A percentile compares a stretch with the other conserved stretches of the same genome.
Evolutionary conservation across 768 basidiomycete species (phyloP).

Genomic region (Podaxis mareebaensis): DNA sequence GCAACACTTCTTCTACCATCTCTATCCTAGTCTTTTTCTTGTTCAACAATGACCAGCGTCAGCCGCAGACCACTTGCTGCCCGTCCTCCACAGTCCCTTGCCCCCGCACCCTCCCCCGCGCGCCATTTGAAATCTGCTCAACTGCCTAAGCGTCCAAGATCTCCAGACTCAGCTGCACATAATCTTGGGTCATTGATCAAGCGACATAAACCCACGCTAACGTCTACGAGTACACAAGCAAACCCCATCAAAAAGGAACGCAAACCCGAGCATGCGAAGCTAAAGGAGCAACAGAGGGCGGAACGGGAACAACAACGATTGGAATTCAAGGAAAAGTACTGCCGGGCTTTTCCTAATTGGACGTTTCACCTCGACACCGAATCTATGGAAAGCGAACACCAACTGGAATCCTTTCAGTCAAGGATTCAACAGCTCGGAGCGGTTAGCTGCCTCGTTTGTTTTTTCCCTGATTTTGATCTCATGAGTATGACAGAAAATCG

Average conservation of each 20-base stretch:
- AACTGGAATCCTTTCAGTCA: constrained; percentile 46
- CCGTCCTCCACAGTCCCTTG: constrained; percentile 32
- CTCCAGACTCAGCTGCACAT: constrained; percentile 5
- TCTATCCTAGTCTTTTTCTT: constrained; percentile 24
- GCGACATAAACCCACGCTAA: neutral
- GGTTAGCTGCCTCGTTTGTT: constrained; percentile 50
- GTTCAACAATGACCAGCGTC: constrained; percentile 43
- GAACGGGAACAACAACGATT: constrained; percentile 58
- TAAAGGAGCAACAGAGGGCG: constrained; percentile 36
- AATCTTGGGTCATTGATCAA: constrained; percentile 10
- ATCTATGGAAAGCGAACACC: constrained; percentile 41
- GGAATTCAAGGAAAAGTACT: constrained; percentile 85
- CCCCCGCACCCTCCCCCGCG: constrained; percentile 32
- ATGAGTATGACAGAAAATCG: constrained; percentile 57
- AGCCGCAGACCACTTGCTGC: constrained; percentile 50
- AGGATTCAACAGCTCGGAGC: constrained; percentile 71
- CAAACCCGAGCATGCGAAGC: constrained; percentile 9
- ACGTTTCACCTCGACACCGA: constrained; percentile 82
- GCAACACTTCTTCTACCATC: neutral
- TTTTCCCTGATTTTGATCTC: constrained; percentile 8
- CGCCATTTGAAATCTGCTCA: constrained; percentile 33
- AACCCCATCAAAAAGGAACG: constrained; percentile 5
- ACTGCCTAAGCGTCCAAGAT: constrained; percentile 21
- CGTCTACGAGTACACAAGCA: constrained; percentile 38
- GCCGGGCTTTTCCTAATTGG: constrained; percentile 79